phyloP scores from a whole-genome alignment of 805 yeast genomes.

The Zygosaccharomyces gambellarensis region DNA sequence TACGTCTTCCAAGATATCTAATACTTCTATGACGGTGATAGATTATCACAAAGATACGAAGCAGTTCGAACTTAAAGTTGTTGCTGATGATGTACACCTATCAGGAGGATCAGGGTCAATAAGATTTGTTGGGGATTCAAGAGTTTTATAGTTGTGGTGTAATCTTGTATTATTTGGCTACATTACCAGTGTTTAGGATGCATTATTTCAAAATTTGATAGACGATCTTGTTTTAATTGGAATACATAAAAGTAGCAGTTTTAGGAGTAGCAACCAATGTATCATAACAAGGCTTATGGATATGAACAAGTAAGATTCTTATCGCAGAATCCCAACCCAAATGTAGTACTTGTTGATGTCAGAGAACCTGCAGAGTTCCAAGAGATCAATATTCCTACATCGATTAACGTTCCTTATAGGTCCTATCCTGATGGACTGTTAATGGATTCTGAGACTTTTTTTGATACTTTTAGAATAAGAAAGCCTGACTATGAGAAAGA shows the following conservation, averaged over 20 bases:
- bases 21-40: conserved; percentile 67
- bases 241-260: background rate
- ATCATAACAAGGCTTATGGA: conserved; percentile 33
- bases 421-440: conserved; percentile 82
- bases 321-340: conserved; percentile 38
- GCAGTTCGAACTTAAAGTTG: conserved; percentile 43
- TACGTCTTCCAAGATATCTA: conserved; percentile 45
- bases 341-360: conserved; percentile 65
- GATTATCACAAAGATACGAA: conserved; percentile 45
- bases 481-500: conserved; percentile 65
- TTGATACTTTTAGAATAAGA: conserved; percentile 63
- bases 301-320: conserved; percentile 51
- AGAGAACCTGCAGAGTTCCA: conserved; percentile 76
- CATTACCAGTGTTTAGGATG: background rate
- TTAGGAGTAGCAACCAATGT: background rate
- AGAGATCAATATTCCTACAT: conserved; percentile 73
- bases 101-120: conserved; percentile 38
- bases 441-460: conserved; percentile 62
- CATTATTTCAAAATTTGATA: background rate
- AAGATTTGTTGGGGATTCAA: conserved; percentile 3
- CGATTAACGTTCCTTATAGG: conserved; percentile 77
- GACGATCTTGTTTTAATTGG: background rate
- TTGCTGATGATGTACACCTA: conserved; percentile 68
- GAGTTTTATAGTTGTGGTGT: background rate
- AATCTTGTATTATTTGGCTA: background rate